A percentile compares a stretch with the other conserved stretches of the same genome.
phyloP scores from a whole-genome alignment of 257 asterid species.

The Gardenia jasminoides region DNA sequence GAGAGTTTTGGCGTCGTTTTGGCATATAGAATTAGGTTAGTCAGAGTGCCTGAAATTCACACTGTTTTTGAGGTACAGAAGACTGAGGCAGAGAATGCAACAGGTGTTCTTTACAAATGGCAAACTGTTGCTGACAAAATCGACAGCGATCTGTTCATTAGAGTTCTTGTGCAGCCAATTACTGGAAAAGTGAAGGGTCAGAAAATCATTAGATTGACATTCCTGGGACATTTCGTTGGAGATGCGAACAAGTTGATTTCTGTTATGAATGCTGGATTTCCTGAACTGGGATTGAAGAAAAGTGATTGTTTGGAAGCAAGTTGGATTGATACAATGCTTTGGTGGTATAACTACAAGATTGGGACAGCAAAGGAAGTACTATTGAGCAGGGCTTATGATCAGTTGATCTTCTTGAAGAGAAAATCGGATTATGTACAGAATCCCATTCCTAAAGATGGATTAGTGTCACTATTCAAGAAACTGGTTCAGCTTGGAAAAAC shows the following conservation, averaged over 20 bases:
- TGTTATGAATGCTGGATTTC: slow-evolving; percentile 11
- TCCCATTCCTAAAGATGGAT: slow-evolving; percentile 22
- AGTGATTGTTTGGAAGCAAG: slow-evolving; percentile 22
- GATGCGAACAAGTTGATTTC: slow-evolving; percentile 12
- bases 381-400: slow-evolving; percentile 1
- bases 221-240: slow-evolving; percentile 13
- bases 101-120: slow-evolving; percentile 6
- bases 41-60: slow-evolving; percentile 6
- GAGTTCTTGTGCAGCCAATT: slow-evolving; percentile 19
- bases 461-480: slow-evolving; percentile 26
- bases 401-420: slow-evolving; percentile 18
- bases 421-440: slow-evolving; percentile 28
- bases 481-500: slow-evolving; percentile 24
- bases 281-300: slow-evolving; percentile 18
- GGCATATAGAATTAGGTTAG: slow-evolving; percentile 14
- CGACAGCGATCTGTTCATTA: slow-evolving; percentile 24
- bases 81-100: neutral
- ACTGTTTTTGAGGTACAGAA: slow-evolving; percentile 7
- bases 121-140: slow-evolving; percentile 13
- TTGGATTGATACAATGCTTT: slow-evolving; percentile 22
- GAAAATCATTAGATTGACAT: slow-evolving; percentile 15
- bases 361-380: neutral
- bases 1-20: slow-evolving; percentile 19
- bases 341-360: slow-evolving; percentile 19
- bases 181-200: neutral